Evolutionary conservation across 1,284 basidiomycete genomes (phyloP), one percentile per base, ranked within the genome.

Genomic region (Anthracocystis setariae): DNA sequence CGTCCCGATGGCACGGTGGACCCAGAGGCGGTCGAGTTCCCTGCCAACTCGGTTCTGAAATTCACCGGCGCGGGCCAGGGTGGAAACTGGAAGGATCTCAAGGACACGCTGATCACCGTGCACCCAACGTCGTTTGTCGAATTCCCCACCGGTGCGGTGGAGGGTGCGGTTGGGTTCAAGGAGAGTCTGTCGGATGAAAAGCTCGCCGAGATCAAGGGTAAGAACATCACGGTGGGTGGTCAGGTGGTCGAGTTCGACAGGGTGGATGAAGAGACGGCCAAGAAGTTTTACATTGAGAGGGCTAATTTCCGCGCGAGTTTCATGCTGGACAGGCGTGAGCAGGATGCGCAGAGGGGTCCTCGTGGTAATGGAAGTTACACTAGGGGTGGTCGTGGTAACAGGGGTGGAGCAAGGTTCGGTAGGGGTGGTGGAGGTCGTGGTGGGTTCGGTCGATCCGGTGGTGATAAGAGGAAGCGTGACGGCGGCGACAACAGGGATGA

Each of bases 21-120:
- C 62, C 85, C 87, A 35, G 89, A 88, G 46, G 89, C 91, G 40
- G 86, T 94, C 56, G 77, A 80, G 46, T 86, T 85, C 62, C 90
- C 90, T 20, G 87, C 87, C 75, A 89, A 90, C 17, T 89, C 90
- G 9, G 90, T 91, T 1, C 84, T 95, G 66, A 89, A 88, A 79
- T 92, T 92, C 76, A 78, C 68, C 10, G 78, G 78, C 46, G 82
- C 77, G 12, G 77, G 84, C 35, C 80, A 83, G 59, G 76, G 73
- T 12, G 81, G 81, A 23, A 84, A 85, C 76, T 86, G 85, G 84
- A 85, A 86, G 79, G 82, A 84, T 43, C 81, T 86, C 72, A 86
- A 86, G 83, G 85, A 85, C 65, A 78, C 77, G 32, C 56, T 74
- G 10, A 38, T 75, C 40, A 73, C 71, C 15, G 62, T 77, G 29